Conservation (phyloP, 1,139 yeast genomes). For the Sugiyamaella grinbergsii region DNA sequence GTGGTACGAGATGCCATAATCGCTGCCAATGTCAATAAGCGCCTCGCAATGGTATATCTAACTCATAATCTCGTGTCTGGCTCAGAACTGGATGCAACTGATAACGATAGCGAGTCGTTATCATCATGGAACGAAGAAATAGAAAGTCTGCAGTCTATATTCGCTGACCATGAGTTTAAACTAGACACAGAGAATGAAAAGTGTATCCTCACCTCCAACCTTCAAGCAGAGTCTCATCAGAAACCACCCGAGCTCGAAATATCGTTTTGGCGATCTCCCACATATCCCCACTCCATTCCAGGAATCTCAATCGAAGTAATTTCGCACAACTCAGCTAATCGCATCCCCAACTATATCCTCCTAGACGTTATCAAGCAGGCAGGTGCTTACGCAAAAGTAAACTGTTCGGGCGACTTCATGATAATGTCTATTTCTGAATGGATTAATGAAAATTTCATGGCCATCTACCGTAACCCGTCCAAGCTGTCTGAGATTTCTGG, state of each 20-base stretch:
- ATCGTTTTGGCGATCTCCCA: conserved; percentile 28
- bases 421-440: conserved; percentile 69
- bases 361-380: conserved; percentile 58
- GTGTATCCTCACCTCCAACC: conserved; percentile 19
- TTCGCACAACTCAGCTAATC: conserved; percentile 42
- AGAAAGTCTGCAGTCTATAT: conserved; percentile 64
- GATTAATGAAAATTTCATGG: conserved; percentile 63
- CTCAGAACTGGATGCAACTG: not conserved
- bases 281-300: conserved; percentile 41
- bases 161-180: conserved; percentile 32
- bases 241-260: not conserved
- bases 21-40: conserved; percentile 50
- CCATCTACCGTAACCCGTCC: conserved; percentile 72
- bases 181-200: conserved; percentile 14
- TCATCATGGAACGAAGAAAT: conserved; percentile 70
- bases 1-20: conserved; percentile 57
- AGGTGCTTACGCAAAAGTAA: conserved; percentile 43
- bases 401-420: conserved; percentile 67
- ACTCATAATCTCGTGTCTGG: conserved; percentile 42
- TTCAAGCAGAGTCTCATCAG: not conserved
- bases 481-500: conserved; percentile 52
- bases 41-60: conserved; percentile 52
- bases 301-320: conserved; percentile 37
- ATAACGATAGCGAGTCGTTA: conserved; percentile 9
- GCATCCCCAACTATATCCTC: conserved; percentile 74